These are phyloP conservation scores for Polyporus tsugae DNA, from an alignment of 1,284 basidiomycete genomes.

Conservation along the genomic window DNA sequence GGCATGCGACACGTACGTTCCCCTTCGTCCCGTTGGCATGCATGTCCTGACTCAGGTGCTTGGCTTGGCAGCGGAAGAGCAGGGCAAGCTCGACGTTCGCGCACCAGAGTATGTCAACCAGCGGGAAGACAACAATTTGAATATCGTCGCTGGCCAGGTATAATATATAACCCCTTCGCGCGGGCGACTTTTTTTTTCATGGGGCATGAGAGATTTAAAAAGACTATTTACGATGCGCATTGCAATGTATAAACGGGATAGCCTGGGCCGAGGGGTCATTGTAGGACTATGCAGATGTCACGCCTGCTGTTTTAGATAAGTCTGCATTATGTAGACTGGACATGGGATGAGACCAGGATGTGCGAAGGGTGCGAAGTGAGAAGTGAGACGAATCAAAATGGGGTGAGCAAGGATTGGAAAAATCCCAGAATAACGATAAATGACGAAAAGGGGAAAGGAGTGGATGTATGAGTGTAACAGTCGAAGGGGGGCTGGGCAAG, in stretches of 20 bases:
- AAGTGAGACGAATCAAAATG: not conserved
- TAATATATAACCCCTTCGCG: constrained; percentile 19
- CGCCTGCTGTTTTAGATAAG: not conserved
- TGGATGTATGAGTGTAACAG: not conserved
- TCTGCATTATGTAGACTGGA: constrained; percentile 1
- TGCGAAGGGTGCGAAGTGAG: not conserved
- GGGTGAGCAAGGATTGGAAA: not conserved
- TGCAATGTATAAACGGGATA: not conserved
- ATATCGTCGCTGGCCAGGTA: constrained; percentile 38
- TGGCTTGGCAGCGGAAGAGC: constrained; percentile 70
- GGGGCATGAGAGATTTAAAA: not conserved
- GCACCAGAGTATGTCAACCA: constrained; percentile 67
- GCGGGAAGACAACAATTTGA: constrained; percentile 32
- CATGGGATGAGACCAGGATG: not conserved
- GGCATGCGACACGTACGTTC: constrained; percentile 78
- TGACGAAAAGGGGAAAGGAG: not conserved
- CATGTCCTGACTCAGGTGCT: not conserved
- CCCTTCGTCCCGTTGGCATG: not conserved
- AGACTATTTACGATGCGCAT: not conserved
- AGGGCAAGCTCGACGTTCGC: constrained; percentile 70
- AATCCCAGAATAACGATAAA: constrained; percentile 8
- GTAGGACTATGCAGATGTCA: not conserved
- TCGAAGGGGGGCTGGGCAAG: not conserved
- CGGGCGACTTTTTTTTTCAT: not conserved
- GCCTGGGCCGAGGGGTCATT: not conserved